Evolutionary conservation across 345 rosid species (phyloP), one percentile per base, ranked within the genome.

Genomic region (Boechera stricta): DNA sequence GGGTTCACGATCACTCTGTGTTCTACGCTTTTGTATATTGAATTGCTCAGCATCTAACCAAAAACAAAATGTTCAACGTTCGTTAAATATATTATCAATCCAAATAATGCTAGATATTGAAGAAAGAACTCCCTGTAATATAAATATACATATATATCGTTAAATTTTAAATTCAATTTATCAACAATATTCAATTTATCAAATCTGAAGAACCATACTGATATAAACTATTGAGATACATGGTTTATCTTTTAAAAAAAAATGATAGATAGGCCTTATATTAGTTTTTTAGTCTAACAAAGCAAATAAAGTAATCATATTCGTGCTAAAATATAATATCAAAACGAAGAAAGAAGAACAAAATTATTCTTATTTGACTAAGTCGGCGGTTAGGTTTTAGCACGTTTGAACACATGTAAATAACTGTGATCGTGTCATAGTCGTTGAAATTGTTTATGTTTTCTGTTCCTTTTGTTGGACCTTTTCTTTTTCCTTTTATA

Each of bases 21-120:
- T 82, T 94, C 98, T 72, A 94, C 88, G 39, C 98, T 94, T 80
- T 82, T 94, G 85, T 87, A 94, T 35, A 64, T 84, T 33, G 88
- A 90, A 81, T 94, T 94, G 87, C 97, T 94, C 21, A 94, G 67
- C 52, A 94, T 88, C 97, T 94, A 47, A 61, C 38, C 59, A 78
- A 62, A 62, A 28, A 13, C n/a, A 33, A 49, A 41, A 33, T 28
- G 29, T 33, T 48, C 7, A 57, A 64, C 53, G n/a, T 32, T 18
- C 8, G 41, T 71, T 63, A 49, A 32, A 10, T 39, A 9, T 18
- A 6, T 2, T 48, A 18, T 29, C 7, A 15, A 16, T 56, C 6
- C 52, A 69, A 9, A 56, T 56, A 56, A n/a, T 56, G 49, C 9
- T 13, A 68, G 21, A 31, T 49, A 66, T 6, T 64, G 41, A 29